Evolutionary conservation across 805 yeast genomes (phyloP).

Genomic region (Ogataea nitratoaversa): DNA sequence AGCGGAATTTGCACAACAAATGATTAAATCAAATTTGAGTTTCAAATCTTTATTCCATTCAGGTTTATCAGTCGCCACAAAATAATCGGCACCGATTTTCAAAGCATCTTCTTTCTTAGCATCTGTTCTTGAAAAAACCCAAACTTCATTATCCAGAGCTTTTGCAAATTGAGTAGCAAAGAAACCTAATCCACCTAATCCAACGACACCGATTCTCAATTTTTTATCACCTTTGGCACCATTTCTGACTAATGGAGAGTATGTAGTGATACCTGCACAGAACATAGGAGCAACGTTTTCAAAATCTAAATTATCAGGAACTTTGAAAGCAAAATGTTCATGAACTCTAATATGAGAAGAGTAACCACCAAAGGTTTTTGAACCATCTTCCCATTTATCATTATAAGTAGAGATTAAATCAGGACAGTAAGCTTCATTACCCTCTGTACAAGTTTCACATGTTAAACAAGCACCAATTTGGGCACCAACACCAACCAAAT

Average conservation of each 20-base stretch:
- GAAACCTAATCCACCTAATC: conserved; percentile 68
- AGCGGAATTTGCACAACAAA: conserved; percentile 51
- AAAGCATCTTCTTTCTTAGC: conserved; percentile 48
- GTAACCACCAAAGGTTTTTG: conserved; percentile 51
- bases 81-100: conserved; percentile 53
- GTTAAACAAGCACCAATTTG: conserved; percentile 55
- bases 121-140: conserved; percentile 49
- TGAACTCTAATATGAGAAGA: conserved; percentile 62
- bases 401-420: conserved; percentile 32
- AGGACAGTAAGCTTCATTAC: conserved; percentile 44
- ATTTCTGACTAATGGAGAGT: conserved; percentile 57
- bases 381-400: conserved; percentile 26
- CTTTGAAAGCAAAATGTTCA: conserved; percentile 58
- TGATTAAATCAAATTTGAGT: conserved; percentile 44
- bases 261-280: conserved; percentile 77
- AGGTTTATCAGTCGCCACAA: conserved; percentile 43
- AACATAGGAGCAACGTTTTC: conserved; percentile 65
- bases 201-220: conserved; percentile 56
- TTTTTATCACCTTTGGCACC: conserved; percentile 25
- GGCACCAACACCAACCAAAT: conserved; percentile 81
- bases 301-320: conserved; percentile 52
- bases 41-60: conserved; percentile 31
- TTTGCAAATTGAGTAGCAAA: conserved; percentile 56
- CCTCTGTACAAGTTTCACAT: conserved; percentile 54
- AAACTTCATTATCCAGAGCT: conserved; percentile 61